Base-by-base conservation (phyloP, 2,329 filamentous ascomycete genomes). In the Pseudogymnoascus sp. region DNA sequence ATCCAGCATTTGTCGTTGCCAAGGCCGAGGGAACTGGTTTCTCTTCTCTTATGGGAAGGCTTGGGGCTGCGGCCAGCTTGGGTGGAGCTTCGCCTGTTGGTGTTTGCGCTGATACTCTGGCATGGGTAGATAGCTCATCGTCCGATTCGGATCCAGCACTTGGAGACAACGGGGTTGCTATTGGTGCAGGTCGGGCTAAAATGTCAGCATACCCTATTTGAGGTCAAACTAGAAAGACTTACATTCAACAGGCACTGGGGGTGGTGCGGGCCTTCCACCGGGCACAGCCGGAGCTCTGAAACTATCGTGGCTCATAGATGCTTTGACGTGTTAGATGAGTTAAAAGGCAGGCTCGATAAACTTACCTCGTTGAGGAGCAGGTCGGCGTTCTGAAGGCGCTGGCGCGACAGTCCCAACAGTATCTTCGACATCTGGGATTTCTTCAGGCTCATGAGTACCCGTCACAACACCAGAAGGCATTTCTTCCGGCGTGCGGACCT, bases 111-210 rank as follows among this genome's bases (percentile, higher is more conserved):
- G 74, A 67, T 65, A 80, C 73, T 58, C 74, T 72, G 68, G 80
- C 70, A 69, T 74, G 74, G 60, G 78, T 77, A 8, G 88, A 91
- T 68, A 92, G 77, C 73, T 97, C 93, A 72, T 97, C 92, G 68
- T 95, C 92, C 43, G 92, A 94, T 71, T 89, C 90, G 1, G 91
- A 95, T 30, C 91, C 92, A 63, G 88, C 82, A 62, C 86, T 90
- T 50, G 86, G 86, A 39, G 89, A 89, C 57, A 81, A 78, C 14
- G 83, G 71, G 43, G 78, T 77, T 36, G 80, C 76, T 38, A 82
- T 76, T 58, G 82, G 78, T 39, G 78, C 78, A 35, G 87, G 84
- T 57, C 87, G 88, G 68, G 83, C 88, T 91, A 68, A 68, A 58
- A 61, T 36, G 63, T 70, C 65, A 75, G 74, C 66, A 69, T 62